These are phyloP conservation scores for Aspergillus amoenus DNA, from an alignment of 2,329 filamentous ascomycete genomes.

Conservation along the genomic window DNA sequence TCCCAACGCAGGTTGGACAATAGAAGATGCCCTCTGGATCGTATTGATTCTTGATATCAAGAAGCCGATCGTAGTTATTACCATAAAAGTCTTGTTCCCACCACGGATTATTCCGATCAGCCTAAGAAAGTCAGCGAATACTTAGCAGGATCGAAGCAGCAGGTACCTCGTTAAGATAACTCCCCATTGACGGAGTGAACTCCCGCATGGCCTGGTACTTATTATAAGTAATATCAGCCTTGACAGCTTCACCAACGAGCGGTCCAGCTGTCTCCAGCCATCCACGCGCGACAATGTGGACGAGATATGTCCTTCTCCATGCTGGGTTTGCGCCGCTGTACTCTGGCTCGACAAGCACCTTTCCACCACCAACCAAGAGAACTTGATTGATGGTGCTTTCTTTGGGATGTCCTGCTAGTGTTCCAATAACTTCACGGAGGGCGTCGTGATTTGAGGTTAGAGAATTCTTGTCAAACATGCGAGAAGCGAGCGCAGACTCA, in stretches of 20 bases:
- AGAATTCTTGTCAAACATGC: slow-evolving; percentile 21
- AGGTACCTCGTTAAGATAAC: slow-evolving; percentile 41
- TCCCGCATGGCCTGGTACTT: slow-evolving; percentile 32
- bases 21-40: slow-evolving; percentile 16
- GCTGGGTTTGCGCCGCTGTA: slow-evolving; percentile 52
- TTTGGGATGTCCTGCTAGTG: slow-evolving; percentile 10
- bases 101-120: slow-evolving; percentile 17
- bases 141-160: too few relatives aligned
- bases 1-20: slow-evolving; percentile 18
- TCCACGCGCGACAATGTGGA: slow-evolving; percentile 27
- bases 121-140: neutral
- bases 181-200: slow-evolving; percentile 33
- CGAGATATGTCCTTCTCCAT: slow-evolving; percentile 48
- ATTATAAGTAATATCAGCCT: slow-evolving; percentile 30
- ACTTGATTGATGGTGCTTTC: slow-evolving; percentile 21
- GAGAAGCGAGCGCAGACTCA: slow-evolving; percentile 23
- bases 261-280: slow-evolving; percentile 13
- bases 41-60: slow-evolving; percentile 16
- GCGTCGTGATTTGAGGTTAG: slow-evolving; percentile 4
- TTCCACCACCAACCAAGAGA: slow-evolving; percentile 26
- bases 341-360: slow-evolving; percentile 29
- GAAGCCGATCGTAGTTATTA: slow-evolving; percentile 6
- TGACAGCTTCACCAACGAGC: slow-evolving; percentile 18
- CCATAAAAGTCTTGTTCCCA: slow-evolving; percentile 19
- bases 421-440: slow-evolving; percentile 8